A percentile compares a stretch with the other conserved stretches of the same genome.
phyloP scores from a whole-genome alignment of 1,284 basidiomycete genomes.

The Tylopilus sp. region DNA sequence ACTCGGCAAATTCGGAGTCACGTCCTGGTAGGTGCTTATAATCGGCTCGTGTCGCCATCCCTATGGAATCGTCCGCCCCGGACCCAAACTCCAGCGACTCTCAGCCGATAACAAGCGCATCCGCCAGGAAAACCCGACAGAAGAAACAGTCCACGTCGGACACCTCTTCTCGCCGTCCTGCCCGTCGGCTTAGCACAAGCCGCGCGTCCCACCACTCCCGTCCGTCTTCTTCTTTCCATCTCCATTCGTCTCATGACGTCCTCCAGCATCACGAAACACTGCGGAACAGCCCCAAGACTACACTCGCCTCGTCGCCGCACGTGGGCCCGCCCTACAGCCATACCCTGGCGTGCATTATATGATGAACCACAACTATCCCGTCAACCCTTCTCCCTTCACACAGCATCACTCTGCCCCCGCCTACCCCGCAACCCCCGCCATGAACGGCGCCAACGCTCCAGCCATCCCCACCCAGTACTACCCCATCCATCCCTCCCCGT shows the following conservation, averaged over 20 bases:
- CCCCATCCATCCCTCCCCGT: constrained; percentile 54
- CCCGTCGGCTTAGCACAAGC: constrained; percentile 30
- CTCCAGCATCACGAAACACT: constrained; percentile 39
- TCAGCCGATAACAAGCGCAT: constrained; percentile 42
- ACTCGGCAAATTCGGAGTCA: constrained; percentile 40
- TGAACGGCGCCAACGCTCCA: constrained; percentile 44
- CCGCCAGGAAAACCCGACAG: constrained; percentile 49
- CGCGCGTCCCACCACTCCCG: constrained; percentile 19
- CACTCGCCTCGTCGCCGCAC: constrained; percentile 35
- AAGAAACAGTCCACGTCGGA: constrained; percentile 39
- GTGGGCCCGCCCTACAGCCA: constrained; percentile 50
- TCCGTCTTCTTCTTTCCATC: constrained; percentile 13
- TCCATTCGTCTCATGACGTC: constrained; percentile 16
- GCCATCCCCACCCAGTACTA: constrained; percentile 55
- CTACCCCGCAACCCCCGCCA: constrained; percentile 40
- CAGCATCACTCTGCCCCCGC: constrained; percentile 45
- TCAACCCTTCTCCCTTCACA: constrained; percentile 58
- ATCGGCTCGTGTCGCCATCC: constrained; percentile 27
- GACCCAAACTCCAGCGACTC: constrained; percentile 40
- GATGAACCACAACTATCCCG: constrained; percentile 63
- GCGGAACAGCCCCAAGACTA: constrained; percentile 39
- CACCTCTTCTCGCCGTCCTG: constrained; percentile 26
- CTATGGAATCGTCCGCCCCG: constrained; percentile 35
- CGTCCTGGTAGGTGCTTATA: constrained; percentile 17
- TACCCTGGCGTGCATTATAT: constrained; percentile 49